Conservation (phyloP, 805 yeast species). For the Cyberlindnera euphorbiae region DNA sequence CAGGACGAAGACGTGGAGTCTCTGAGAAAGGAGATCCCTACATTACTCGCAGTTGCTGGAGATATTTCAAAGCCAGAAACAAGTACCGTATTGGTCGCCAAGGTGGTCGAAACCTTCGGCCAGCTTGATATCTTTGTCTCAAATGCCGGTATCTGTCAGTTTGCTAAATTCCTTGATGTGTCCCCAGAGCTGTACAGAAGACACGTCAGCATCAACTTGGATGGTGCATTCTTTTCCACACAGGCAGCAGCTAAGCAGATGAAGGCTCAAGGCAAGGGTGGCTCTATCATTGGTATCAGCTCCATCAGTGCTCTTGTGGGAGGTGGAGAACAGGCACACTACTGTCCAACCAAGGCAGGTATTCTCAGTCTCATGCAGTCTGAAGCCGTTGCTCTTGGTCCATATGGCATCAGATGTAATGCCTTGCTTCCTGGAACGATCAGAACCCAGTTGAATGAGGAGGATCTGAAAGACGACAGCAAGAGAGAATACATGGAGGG, state of each 20-base stretch:
- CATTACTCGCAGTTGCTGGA: constrained; percentile 36
- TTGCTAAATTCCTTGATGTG: constrained; percentile 37
- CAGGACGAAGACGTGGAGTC: constrained; percentile 18
- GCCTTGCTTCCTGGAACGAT: constrained; percentile 44
- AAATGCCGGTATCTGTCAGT: constrained; percentile 43
- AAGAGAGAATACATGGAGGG: constrained; percentile 36
- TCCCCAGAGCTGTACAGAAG: constrained; percentile 32
- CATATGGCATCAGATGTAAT: constrained; percentile 40
- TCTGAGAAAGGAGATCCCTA: constrained; percentile 16
- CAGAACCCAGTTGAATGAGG: constrained; percentile 37
- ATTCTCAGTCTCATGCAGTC: constrained; percentile 40
- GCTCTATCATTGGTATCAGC: constrained; percentile 41
- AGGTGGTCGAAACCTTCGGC: constrained; percentile 35
- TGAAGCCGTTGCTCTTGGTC: constrained; percentile 39
- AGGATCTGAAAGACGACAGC: constrained; percentile 33
- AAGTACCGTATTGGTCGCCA: constrained; percentile 27
- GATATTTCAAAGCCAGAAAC: constrained; percentile 39
- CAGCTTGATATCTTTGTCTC: constrained; percentile 38
- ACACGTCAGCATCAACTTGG: constrained; percentile 36
- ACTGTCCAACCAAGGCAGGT: constrained; percentile 47
- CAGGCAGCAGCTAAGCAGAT: constrained; percentile 44
- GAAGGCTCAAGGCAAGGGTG: constrained; percentile 42
- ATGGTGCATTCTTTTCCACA: constrained; percentile 41
- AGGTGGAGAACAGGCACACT: constrained; percentile 41
- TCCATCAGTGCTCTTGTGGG: constrained; percentile 42